Percentiles rank a stretch among this genome's conserved stretches.
phyloP scores from a whole-genome alignment of 2,329 filamentous ascomycete species.

The Capronia epimyces region DNA sequence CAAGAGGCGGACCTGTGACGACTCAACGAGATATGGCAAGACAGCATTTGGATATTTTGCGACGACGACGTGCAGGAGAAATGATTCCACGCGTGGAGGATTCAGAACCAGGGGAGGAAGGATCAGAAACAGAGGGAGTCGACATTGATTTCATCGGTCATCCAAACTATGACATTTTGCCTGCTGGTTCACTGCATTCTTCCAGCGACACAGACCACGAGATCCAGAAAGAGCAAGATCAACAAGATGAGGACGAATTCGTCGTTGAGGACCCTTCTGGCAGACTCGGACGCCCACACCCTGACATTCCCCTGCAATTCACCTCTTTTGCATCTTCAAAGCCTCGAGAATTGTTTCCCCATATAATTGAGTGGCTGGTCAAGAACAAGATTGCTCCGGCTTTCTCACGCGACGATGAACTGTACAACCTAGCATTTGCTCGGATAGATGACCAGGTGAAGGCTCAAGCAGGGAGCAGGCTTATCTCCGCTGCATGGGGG shows the following conservation, averaged over 20 bases:
- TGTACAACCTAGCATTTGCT: constrained; percentile 64
- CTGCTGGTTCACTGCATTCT: constrained; percentile 9
- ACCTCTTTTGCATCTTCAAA: constrained; percentile 62
- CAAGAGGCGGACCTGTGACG: constrained; percentile 38
- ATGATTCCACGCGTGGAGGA: constrained; percentile 32
- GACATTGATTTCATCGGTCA: constrained; percentile 25
- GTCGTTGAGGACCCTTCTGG: constrained; percentile 56
- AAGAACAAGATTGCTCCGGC: constrained; percentile 70
- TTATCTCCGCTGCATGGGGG: constrained; percentile 66
- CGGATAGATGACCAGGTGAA: constrained; percentile 67
- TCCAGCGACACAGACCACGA: constrained; percentile 21
- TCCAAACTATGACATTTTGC: constrained; percentile 1
- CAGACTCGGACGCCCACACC: constrained; percentile 51
- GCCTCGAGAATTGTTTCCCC: constrained; percentile 65
- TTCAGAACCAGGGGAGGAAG: constrained; percentile 27
- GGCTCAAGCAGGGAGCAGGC: constrained; percentile 64
- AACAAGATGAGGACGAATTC: constrained; percentile 59
- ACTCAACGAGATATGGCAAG: constrained; percentile 38
- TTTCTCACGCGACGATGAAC: constrained; percentile 57
- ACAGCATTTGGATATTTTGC: constrained; percentile 41
- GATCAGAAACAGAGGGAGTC: constrained; percentile 20
- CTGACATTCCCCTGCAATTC: constrained; percentile 63
- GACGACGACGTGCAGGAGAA: constrained; percentile 40
- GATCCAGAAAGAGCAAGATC: constrained; percentile 19
- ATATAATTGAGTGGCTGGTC: constrained; percentile 74